Evolutionary conservation across 2,329 filamentous ascomycete species (phyloP).

Genomic region (Trichoderma sp.): DNA sequence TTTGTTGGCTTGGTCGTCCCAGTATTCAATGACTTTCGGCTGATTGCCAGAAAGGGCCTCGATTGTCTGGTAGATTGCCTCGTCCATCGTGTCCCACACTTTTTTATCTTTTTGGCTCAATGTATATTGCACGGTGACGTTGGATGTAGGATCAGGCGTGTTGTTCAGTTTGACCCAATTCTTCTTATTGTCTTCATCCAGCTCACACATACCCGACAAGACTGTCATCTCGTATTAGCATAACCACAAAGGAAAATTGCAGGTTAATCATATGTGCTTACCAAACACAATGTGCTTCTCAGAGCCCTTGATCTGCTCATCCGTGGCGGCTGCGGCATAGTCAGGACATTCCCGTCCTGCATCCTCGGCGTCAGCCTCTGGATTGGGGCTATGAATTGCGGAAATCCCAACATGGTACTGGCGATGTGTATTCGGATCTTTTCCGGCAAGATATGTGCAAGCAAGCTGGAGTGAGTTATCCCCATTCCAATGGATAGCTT

Average conservation of each 20-base stretch:
- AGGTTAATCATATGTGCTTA: background rate
- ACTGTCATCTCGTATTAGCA: background rate
- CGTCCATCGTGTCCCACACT: no score
- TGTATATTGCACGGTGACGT: background rate
- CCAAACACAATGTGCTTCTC: background rate
- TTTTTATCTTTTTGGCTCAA: background rate
- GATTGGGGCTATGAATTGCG: background rate
- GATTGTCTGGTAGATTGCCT: no score
- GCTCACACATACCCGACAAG: background rate
- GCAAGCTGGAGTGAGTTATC: background rate
- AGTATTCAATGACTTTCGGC: no score
- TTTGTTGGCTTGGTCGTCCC: no score
- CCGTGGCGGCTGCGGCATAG: background rate
- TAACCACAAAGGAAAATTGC: no score
- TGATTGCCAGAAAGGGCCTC: no score
- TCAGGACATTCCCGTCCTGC: slow-evolving; percentile 5
- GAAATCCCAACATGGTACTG: no score
- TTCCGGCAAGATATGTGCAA: no score
- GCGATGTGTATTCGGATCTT: no score
- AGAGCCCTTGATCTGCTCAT: slow-evolving; percentile 1
- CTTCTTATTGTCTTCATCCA: background rate
- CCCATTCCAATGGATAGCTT: background rate
- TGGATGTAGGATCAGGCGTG: background rate
- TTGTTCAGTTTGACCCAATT: slow-evolving; percentile 3
- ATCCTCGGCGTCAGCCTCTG: background rate